phyloP scores from a whole-genome alignment of 2,329 filamentous ascomycete species.

The Eutypa lata region DNA sequence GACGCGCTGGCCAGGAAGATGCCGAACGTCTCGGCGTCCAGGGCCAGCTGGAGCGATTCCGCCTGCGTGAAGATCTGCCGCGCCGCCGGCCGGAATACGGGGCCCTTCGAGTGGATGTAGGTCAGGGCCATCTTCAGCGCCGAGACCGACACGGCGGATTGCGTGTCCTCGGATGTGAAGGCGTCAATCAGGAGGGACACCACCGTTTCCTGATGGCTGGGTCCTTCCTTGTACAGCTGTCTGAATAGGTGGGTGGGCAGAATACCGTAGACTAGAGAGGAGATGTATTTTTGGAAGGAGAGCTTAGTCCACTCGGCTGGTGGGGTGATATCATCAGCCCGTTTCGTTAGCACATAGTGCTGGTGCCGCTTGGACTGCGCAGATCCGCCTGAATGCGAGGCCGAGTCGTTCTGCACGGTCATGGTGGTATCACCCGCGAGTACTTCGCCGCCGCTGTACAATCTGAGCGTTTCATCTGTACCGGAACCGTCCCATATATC shows the following conservation, averaged over 20 bases:
- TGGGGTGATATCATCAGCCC: slow-evolving; percentile 21
- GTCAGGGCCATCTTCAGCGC: slow-evolving; percentile 26
- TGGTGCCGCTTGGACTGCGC: slow-evolving; percentile 7
- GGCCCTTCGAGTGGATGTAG: slow-evolving; percentile 17
- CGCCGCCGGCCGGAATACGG: slow-evolving; percentile 17
- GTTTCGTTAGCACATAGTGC: slow-evolving; percentile 14
- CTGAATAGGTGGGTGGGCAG: slow-evolving; percentile 19
- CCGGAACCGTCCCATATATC: slow-evolving; percentile 11
- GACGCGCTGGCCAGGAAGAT: slow-evolving; percentile 21
- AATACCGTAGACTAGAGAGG: slow-evolving; percentile 20
- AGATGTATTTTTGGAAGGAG: slow-evolving; percentile 26
- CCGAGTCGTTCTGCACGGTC: slow-evolving; percentile 13
- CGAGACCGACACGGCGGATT: slow-evolving; percentile 16
- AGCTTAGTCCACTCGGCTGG: slow-evolving; percentile 23
- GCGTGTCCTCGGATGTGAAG: slow-evolving; percentile 21
- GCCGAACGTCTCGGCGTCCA: slow-evolving; percentile 24
- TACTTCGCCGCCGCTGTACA: slow-evolving; percentile 10
- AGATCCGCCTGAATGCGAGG: neutral
- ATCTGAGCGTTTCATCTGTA: slow-evolving; percentile 4
- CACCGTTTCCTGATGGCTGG: slow-evolving; percentile 25
- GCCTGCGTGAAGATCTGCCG: slow-evolving; percentile 19
- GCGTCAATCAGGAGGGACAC: slow-evolving; percentile 18
- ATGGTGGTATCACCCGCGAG: slow-evolving; percentile 14
- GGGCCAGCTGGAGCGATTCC: slow-evolving; percentile 15
- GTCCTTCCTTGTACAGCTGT: slow-evolving; percentile 18